These are phyloP conservation scores for Triglochin maritima DNA, from an alignment of 106 monocot species.

Conservation along the genomic window DNA sequence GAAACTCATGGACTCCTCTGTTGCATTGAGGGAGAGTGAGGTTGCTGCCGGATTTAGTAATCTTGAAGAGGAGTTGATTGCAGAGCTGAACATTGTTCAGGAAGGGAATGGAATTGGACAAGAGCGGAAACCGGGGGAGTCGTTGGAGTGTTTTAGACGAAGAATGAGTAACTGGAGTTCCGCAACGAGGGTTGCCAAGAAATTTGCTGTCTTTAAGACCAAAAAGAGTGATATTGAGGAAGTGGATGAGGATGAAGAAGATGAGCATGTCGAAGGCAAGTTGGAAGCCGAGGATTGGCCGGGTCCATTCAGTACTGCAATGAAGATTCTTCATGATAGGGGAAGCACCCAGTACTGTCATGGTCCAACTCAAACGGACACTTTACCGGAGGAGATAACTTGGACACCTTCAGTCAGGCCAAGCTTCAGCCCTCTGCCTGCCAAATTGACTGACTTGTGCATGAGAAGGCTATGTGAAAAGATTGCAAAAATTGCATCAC, in stretches of 20 bases:
- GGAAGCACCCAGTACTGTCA: conserved; percentile 6
- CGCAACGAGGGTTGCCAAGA: conserved; percentile 40
- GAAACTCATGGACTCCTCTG: background rate
- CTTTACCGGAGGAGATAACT: conserved; percentile 11
- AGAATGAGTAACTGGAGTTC: conserved; percentile 13
- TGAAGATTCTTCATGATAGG: conserved; percentile 44
- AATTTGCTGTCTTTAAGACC: conserved; percentile 50
- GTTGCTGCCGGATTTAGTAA: background rate
- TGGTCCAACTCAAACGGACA: conserved; percentile 7
- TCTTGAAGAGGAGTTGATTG: background rate
- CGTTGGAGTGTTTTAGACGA: background rate
- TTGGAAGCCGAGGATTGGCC: conserved; percentile 42
- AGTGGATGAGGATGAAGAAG: conserved; percentile 5
- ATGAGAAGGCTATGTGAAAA: conserved; percentile 37
- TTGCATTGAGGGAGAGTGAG: background rate
- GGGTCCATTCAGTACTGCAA: conserved; percentile 52
- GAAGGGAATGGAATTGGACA: background rate
- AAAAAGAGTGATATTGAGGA: conserved; percentile 21
- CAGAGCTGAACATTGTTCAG: background rate
- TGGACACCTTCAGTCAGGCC: conserved; percentile 25
- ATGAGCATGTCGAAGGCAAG: background rate
- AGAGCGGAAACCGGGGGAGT: background rate
- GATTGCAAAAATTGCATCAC: conserved; percentile 41
- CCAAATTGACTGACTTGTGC: conserved; percentile 30
- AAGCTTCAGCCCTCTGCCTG: background rate